Base-by-base conservation (phyloP, 106 monocot genomes). In the Apostasia ramifera region DNA sequence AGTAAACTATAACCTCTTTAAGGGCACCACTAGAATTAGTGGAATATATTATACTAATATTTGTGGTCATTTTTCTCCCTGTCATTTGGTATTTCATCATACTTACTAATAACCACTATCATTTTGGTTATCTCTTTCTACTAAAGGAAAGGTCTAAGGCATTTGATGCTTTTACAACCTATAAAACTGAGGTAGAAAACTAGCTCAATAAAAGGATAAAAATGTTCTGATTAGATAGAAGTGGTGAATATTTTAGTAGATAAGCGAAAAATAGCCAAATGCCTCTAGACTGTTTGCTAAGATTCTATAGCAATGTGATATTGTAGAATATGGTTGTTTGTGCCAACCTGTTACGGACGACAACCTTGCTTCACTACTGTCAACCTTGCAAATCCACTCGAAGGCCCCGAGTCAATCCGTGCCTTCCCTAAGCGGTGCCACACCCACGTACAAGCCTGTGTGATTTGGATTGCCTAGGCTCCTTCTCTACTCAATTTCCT, bases 1-100 rank as follows among this genome's bases (percentile, higher is more conserved):
- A 75, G 51, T 59, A 67, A 8, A 60, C 51, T n/a, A 75, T 59
- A 51, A 67, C 46, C 59, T n/a, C n/a, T n/a, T n/a, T n/a, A n/a
- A n/a, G 54, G 55, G 49, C 43, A 4, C 48, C 5, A 75, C 8
- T 8, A 55, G 42, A 13, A 58, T 57, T 59, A 48, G 40, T 40
- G 42, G 12, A 2, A 13, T 15, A 1, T 51, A 58, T n/a, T n/a
- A n/a, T n/a, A n/a, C n/a, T n/a, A n/a, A n/a, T n/a, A n/a, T 66
- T 66, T 71, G 71, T 71, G 45, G 71, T 0, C 71, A 57, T 12
- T 8, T 49, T 38, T 1, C 41, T n/a, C 4, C 26, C 59, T n/a
- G 59, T 49, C n/a, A n/a, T n/a, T n/a, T n/a, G n/a, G n/a, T n/a
- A n/a, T n/a, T n/a, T n/a, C n/a, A n/a, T n/a, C n/a, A n/a, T n/a